A percentile compares a stretch with the other conserved stretches of the same genome.
Evolutionary conservation across 495 filamentous ascomycete species (phyloP).

Genomic region (Penicillium dipodomyicola): DNA sequence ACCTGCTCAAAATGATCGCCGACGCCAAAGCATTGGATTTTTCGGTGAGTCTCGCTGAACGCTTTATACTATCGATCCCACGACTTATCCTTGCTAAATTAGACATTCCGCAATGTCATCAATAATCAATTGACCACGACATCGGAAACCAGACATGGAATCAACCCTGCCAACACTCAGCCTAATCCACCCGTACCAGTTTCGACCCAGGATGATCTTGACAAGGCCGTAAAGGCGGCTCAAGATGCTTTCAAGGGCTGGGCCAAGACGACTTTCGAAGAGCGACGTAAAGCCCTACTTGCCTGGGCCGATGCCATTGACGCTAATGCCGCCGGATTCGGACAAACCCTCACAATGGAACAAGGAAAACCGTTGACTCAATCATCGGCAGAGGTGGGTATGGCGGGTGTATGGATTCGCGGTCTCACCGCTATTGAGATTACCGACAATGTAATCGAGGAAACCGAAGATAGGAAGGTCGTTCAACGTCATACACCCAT

Average conservation of each 20-base stretch:
- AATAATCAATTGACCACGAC: constrained; percentile 36
- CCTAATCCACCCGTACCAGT: constrained; percentile 55
- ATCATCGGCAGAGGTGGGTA: constrained; percentile 25
- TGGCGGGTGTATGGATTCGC: constrained; percentile 27
- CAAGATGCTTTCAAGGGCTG: constrained; percentile 50
- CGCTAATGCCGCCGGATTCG: constrained; percentile 44
- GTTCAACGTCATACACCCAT: constrained; percentile 55
- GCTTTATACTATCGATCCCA: not conserved
- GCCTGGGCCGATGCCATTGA: constrained; percentile 52
- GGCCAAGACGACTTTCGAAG: constrained; percentile 48
- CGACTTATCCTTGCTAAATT: not conserved
- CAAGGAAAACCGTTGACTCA: constrained; percentile 53
- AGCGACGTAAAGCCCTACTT: constrained; percentile 53
- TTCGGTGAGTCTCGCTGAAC: not conserved
- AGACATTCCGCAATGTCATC: constrained; percentile 41
- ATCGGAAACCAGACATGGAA: constrained; percentile 33
- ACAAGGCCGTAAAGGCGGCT: constrained; percentile 50
- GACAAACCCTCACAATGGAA: constrained; percentile 52
- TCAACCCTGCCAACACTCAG: constrained; percentile 52
- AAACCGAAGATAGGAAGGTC: constrained; percentile 47
- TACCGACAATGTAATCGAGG: constrained; percentile 38
- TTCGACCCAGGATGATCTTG: constrained; percentile 51
- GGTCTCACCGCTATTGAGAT: constrained; percentile 24
- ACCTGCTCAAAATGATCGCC: not conserved
- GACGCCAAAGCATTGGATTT: constrained; percentile 1